phyloP scores from a whole-genome alignment of 768 basidiomycete species.

The Rubroboletus pulcherrimus region DNA sequence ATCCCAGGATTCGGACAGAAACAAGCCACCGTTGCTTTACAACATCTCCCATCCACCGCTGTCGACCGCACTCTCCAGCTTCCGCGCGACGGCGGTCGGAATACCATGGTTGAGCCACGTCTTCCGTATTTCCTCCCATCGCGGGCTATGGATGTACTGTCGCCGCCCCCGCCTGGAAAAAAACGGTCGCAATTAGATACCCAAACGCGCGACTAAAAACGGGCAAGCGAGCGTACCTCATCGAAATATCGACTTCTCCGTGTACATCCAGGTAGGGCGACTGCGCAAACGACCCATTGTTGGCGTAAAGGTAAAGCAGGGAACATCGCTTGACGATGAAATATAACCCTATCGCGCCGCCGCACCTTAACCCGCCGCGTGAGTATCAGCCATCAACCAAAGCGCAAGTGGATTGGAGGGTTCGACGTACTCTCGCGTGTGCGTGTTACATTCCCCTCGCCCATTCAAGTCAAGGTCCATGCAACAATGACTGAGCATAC shows the following conservation, averaged over 20 bases:
- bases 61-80: conserved; percentile 82
- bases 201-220: background rate
- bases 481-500: conserved; percentile 93
- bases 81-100: conserved; percentile 85
- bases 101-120: conserved; percentile 89
- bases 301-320: conserved; percentile 83
- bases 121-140: conserved; percentile 91
- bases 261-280: conserved; percentile 94
- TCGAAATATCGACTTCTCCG: conserved; percentile 88
- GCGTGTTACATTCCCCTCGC: conserved; percentile 93
- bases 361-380: conserved; percentile 55
- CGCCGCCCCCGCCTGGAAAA: conserved; percentile 77
- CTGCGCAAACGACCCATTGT: conserved; percentile 81
- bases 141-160: conserved; percentile 77
- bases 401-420: background rate
- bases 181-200: background rate
- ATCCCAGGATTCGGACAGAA: background rate
- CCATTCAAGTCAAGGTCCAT: conserved; percentile 51
- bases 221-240: conserved; percentile 56
- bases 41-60: conserved; percentile 93
- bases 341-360: conserved; percentile 83
- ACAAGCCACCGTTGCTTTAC: conserved; percentile 25
- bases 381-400: background rate
- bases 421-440: conserved; percentile 80
- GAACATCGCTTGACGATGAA: conserved; percentile 91